A percentile compares a stretch with the other conserved stretches of the same genome.
phyloP scores from a whole-genome alignment of 768 basidiomycete genomes.

The Russula foetens region DNA sequence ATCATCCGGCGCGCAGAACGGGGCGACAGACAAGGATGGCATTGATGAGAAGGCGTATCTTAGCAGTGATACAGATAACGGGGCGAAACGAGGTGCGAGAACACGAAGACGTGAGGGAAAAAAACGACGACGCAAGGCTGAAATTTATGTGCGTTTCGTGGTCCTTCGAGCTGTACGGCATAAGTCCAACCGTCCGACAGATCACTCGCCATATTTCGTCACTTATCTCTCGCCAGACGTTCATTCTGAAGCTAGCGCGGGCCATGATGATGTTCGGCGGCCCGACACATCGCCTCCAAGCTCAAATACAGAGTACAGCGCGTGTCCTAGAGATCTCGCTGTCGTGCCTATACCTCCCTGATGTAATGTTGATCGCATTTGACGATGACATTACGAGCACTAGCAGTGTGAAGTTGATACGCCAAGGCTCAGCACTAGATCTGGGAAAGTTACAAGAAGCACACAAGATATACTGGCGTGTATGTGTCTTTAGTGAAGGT shows the following conservation, averaged over 20 bases:
- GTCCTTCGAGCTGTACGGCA: not conserved
- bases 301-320: slow-evolving; percentile 74
- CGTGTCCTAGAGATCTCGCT: slow-evolving; percentile 68
- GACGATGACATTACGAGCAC: slow-evolving; percentile 76
- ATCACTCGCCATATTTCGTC: slow-evolving; percentile 80
- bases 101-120: slow-evolving; percentile 34
- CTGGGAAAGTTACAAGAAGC: slow-evolving; percentile 68
- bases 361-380: slow-evolving; percentile 74
- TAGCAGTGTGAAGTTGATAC: slow-evolving; percentile 71
- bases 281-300: slow-evolving; percentile 73
- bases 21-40: slow-evolving; percentile 24
- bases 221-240: slow-evolving; percentile 74
- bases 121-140: slow-evolving; percentile 46
- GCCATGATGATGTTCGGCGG: slow-evolving; percentile 89
- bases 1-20: slow-evolving; percentile 25
- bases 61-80: slow-evolving; percentile 17
- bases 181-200: slow-evolving; percentile 28
- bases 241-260: slow-evolving; percentile 74
- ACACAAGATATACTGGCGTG: slow-evolving; percentile 69
- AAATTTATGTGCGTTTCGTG: slow-evolving; percentile 57
- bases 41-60: slow-evolving; percentile 24
- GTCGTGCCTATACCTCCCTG: slow-evolving; percentile 69
- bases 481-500: slow-evolving; percentile 23
- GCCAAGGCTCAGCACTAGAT: slow-evolving; percentile 63
- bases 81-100: slow-evolving; percentile 21